phyloP scores from a whole-genome alignment of 306 rosid species.

The Cotoneaster glaucophyllus region DNA sequence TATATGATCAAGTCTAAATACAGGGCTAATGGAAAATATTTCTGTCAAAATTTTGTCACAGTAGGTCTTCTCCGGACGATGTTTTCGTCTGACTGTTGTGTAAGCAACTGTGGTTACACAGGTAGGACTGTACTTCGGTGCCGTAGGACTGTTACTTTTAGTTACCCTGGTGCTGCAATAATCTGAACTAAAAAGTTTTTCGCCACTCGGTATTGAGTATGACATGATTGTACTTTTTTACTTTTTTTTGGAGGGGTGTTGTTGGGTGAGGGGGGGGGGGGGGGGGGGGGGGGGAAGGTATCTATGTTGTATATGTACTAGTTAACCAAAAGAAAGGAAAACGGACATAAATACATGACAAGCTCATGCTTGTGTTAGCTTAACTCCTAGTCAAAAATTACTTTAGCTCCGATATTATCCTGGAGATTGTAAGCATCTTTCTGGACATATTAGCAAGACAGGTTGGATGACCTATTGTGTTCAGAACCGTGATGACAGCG shows the following conservation, averaged over 20 bases:
- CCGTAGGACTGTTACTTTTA: slow-evolving; percentile 29
- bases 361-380: neutral
- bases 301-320: too few relatives aligned
- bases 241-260: too few relatives aligned
- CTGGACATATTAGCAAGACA: neutral
- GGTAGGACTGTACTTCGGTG: slow-evolving; percentile 34
- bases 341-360: neutral
- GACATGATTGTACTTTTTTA: neutral
- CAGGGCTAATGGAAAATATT: slow-evolving; percentile 25
- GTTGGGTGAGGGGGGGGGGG: too few relatives aligned
- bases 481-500: neutral
- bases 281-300: neutral
- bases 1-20: neutral
- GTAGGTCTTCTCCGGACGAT: slow-evolving; percentile 50
- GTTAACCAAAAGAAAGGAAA: neutral
- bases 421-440: neutral
- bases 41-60: slow-evolving; percentile 37
- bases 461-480: neutral
- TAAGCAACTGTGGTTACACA: slow-evolving; percentile 58
- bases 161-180: neutral
- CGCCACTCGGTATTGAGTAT: neutral
- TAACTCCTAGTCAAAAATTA: neutral
- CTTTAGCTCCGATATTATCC: neutral
- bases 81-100: slow-evolving; percentile 32
- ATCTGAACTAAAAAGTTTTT: neutral